These are phyloP conservation scores for Rhodosorus marinus DNA, from an alignment of 23 red algal species.

Conservation along the genomic window DNA sequence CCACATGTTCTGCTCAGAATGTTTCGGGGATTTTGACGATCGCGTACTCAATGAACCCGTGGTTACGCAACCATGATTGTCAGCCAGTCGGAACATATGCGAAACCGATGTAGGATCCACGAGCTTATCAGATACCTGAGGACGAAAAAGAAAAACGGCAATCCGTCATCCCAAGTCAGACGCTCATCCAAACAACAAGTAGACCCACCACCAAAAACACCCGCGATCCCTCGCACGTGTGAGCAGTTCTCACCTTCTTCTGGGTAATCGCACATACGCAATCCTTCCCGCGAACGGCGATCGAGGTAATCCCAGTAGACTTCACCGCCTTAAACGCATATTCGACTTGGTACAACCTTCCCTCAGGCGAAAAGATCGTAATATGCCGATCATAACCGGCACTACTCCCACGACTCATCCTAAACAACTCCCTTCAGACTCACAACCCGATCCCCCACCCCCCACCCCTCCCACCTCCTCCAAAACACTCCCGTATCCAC, in stretches of 20 bases:
- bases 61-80: slow-evolving; percentile 66
- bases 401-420: slow-evolving; percentile 89
- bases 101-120: slow-evolving; percentile 84
- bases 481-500: too few relatives aligned
- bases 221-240: not conserved
- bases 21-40: too few relatives aligned
- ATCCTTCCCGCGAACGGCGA: slow-evolving; percentile 65
- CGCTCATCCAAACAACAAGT: too few relatives aligned
- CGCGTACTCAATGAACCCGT: slow-evolving; percentile 48
- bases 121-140: slow-evolving; percentile 66
- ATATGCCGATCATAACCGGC: slow-evolving; percentile 99
- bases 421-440: too few relatives aligned
- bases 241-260: slow-evolving; percentile 24
- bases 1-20: too few relatives aligned
- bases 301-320: slow-evolving; percentile 47
- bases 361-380: slow-evolving; percentile 93
- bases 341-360: slow-evolving; percentile 88
- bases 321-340: slow-evolving; percentile 99
- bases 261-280: slow-evolving; percentile 77
- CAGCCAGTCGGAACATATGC: slow-evolving; percentile 44
- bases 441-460: too few relatives aligned
- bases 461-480: too few relatives aligned
- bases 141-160: not conserved
- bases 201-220: not conserved
- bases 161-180: not conserved